Conservation (phyloP, 306 rosid genomes). For the Trifolium pratense region DNA sequence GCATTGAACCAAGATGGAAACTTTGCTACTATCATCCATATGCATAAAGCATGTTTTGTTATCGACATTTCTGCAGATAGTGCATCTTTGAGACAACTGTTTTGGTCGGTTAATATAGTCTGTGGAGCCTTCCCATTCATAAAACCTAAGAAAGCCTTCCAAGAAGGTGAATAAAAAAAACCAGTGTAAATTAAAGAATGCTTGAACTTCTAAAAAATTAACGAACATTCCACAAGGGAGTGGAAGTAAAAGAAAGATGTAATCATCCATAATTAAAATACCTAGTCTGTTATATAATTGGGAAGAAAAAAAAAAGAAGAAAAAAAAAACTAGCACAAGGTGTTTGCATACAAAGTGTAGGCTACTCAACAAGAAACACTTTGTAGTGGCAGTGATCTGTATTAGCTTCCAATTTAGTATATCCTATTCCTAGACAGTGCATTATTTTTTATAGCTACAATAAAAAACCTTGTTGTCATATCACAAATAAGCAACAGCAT, state of each 20-base stretch:
- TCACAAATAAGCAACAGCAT: conserved; percentile 10
- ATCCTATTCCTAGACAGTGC: conserved; percentile 27
- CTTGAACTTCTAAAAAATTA: conserved; percentile 21
- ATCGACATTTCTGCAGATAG: conserved; percentile 73
- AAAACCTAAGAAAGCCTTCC: conserved; percentile 90
- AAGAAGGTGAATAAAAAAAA: conserved; percentile 46
- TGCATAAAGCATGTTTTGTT: conserved; percentile 87
- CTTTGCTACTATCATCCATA: conserved; percentile 98
- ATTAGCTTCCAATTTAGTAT: conserved; percentile 8
- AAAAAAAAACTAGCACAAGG: conserved; percentile 21
- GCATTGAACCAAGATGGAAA: conserved; percentile 99
- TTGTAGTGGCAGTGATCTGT: conserved; percentile 24
- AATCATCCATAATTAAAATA: conserved; percentile 9
- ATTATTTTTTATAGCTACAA: conserved; percentile 12
- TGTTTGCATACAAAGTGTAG: neutral
- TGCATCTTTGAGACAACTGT: conserved; percentile 89
- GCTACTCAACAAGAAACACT: conserved; percentile 21
- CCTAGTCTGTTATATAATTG: conserved; percentile 20
- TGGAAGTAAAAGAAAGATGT: conserved; percentile 10
- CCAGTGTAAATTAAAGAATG: conserved; percentile 47
- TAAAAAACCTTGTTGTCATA: conserved; percentile 13
- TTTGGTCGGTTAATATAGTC: conserved; percentile 90
- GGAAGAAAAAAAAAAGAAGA: conserved; percentile 11
- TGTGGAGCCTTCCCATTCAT: conserved; percentile 93
- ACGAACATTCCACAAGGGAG: conserved; percentile 1